A percentile compares a stretch with the other conserved stretches of the same genome.
Conservation (phyloP, 2,329 filamentous ascomycete species). For the Pyricularia sp. region DNA sequence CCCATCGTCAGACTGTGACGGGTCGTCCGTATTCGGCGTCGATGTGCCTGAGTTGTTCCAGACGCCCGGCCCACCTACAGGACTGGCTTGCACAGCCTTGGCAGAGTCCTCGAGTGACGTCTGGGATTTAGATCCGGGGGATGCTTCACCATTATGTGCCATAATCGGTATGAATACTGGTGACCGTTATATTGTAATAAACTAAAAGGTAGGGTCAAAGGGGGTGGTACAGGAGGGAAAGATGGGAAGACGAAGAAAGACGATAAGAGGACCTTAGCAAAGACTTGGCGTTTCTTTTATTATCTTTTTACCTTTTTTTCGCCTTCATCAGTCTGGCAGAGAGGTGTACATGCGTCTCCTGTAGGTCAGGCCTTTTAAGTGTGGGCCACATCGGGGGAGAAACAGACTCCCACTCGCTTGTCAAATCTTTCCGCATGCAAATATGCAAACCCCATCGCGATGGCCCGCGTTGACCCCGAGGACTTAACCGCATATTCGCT, state of each 20-base stretch:
- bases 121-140: not conserved
- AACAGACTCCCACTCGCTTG: not conserved
- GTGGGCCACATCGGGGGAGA: not conserved
- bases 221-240: not conserved
- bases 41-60: not conserved
- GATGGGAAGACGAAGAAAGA: not conserved
- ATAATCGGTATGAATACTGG: not conserved
- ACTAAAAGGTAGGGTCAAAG: not conserved
- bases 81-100: not conserved
- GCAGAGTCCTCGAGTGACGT: not conserved
- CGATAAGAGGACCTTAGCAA: not conserved
- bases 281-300: not conserved
- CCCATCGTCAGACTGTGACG: constrained; percentile 8
- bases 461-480: not conserved
- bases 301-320: not conserved
- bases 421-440: not conserved
- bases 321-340: not conserved
- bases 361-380: not conserved
- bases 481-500: not conserved
- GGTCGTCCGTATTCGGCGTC: not conserved
- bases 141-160: not conserved
- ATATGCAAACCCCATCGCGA: not conserved
- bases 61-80: not conserved
- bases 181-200: not conserved
- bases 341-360: not conserved